Evolutionary conservation across 768 basidiomycete species (phyloP).

Genomic region (Suillus plorans): DNA sequence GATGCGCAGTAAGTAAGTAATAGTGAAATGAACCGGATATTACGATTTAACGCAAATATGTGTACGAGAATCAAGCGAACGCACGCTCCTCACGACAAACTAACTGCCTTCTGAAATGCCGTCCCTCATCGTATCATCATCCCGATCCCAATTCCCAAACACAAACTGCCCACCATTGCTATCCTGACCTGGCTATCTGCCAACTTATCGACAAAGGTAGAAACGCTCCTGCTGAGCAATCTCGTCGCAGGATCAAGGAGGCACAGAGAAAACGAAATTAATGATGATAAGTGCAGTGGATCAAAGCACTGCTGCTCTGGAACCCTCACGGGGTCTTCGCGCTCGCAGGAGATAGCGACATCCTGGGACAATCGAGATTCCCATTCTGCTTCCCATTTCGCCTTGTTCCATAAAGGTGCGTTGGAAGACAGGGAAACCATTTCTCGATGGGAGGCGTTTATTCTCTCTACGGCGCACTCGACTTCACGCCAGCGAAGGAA

Average conservation of each 20-base stretch:
- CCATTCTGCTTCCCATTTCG: conserved; percentile 69
- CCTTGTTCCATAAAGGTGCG: conserved; percentile 52
- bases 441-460: conserved; percentile 34
- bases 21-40: conserved; percentile 2
- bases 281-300: conserved; percentile 65
- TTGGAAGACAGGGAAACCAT: conserved; percentile 22
- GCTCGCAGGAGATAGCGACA: conserved; percentile 48
- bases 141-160: conserved; percentile 45
- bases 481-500: conserved; percentile 75
- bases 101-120: not conserved
- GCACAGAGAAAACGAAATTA: conserved; percentile 61
- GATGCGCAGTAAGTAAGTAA: conserved; percentile 1
- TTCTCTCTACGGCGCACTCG: conserved; percentile 50
- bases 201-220: conserved; percentile 23
- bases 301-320: conserved; percentile 45
- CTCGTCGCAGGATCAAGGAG: conserved; percentile 48
- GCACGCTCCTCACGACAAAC: not conserved
- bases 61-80: not conserved
- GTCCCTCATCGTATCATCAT: conserved; percentile 28
- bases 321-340: conserved; percentile 35
- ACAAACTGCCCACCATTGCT: conserved; percentile 41
- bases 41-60: not conserved
- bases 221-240: conserved; percentile 24
- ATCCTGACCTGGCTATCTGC: conserved; percentile 30
- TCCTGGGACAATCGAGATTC: conserved; percentile 58